Evolutionary conservation across 495 filamentous ascomycete genomes (phyloP).

Genomic region (Aspergillus mulundensis): DNA sequence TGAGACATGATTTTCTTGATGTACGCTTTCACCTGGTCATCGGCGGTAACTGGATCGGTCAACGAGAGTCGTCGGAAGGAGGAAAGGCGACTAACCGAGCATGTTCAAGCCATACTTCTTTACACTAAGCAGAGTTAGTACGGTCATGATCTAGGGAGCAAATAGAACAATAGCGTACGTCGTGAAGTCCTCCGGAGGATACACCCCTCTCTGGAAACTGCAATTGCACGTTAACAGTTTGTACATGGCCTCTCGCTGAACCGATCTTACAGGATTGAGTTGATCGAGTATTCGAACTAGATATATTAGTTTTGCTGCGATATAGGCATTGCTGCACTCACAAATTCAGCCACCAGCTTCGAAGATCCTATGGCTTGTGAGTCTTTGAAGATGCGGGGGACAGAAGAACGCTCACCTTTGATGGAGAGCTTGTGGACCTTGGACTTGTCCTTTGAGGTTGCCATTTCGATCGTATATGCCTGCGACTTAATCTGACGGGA

Average conservation of each 20-base stretch:
- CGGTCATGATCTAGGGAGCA: no score
- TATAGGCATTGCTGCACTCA: conserved; percentile 41
- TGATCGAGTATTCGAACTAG: conserved; percentile 94
- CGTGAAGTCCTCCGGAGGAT: conserved; percentile 96
- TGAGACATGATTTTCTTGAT: conserved; percentile 98
- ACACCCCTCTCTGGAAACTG: conserved; percentile 92
- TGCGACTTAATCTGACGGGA: background rate
- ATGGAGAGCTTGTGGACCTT: conserved; percentile 92
- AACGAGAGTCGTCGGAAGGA: background rate
- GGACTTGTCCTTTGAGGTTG: conserved; percentile 74
- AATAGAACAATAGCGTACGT: conserved; percentile 54
- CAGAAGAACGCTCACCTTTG: conserved; percentile 58
- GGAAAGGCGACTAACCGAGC: conserved; percentile 56
- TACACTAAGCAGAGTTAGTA: conserved; percentile 47
- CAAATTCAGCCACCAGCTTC: conserved; percentile 92
- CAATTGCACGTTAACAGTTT: conserved; percentile 6
- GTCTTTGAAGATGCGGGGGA: conserved; percentile 7
- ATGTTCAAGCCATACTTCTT: conserved; percentile 99
- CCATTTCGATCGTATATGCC: conserved; percentile 24
- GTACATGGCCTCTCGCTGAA: background rate
- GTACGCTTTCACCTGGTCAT: conserved; percentile 98
- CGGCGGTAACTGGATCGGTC: conserved; percentile 63
- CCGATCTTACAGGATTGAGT: conserved; percentile 71
- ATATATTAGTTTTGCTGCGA: conserved; percentile 13
- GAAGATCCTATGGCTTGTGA: conserved; percentile 57